Percentiles rank a stretch among this genome's conserved stretches.
Conservation (phyloP, 139 green algal genomes). For the Chlorella sp. region DNA sequence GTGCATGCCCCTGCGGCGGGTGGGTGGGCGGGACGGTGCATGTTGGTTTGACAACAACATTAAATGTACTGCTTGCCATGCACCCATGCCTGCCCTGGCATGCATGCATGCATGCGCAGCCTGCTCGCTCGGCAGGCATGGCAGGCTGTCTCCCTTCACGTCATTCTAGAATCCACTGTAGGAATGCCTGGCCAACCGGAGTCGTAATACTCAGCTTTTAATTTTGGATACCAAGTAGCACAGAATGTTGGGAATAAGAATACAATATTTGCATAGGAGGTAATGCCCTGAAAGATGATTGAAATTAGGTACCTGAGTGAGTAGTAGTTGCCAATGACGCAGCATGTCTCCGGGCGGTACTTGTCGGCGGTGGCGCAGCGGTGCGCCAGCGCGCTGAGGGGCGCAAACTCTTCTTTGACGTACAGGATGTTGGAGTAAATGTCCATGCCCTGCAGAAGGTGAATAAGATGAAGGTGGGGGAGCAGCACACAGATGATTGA, state of each 20-base stretch:
- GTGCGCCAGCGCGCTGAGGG: slow-evolving; percentile 89
- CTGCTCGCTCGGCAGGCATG: no score
- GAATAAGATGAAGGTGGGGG: no score
- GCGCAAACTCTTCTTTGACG: slow-evolving; percentile 81
- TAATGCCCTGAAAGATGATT: no score
- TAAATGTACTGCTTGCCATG: not conserved
- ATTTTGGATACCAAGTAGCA: no score
- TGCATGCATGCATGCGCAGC: not conserved
- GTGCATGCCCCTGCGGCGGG: slow-evolving; percentile 25
- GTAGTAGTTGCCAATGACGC: slow-evolving; percentile 98
- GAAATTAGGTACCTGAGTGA: slow-evolving; percentile 75
- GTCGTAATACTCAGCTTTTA: no score
- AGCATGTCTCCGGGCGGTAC: slow-evolving; percentile 94
- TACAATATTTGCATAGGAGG: no score
- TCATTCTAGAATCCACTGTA: no score
- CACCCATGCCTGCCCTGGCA: not conserved
- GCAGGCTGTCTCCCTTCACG: no score
- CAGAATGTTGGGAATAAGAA: no score
- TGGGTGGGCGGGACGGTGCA: not conserved
- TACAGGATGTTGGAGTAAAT: slow-evolving; percentile 97
- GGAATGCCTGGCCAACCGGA: no score
- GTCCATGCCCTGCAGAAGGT: slow-evolving; percentile 85
- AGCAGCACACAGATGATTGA: no score
- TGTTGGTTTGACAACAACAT: not conserved
- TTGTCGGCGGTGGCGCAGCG: slow-evolving; percentile 79